Evolutionary conservation across 805 yeast genomes (phyloP), one percentile per base, ranked within the genome.

Genomic region (Wickerhamiella galacta): DNA sequence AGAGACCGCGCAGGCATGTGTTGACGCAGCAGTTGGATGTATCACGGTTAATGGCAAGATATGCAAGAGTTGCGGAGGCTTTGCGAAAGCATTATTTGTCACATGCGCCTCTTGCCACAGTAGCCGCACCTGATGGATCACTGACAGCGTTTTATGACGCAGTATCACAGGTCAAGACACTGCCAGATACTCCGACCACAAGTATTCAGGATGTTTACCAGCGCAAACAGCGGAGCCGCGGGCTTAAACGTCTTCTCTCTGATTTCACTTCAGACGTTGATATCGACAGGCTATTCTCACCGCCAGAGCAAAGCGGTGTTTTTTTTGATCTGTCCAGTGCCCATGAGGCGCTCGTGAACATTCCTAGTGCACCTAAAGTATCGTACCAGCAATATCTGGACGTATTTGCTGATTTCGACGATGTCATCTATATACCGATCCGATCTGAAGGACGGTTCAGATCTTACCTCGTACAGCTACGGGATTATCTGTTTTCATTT

Each of bases 11-110:
- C 12, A 61, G 68, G 39, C 75, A 75, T 36, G 57, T 72, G 0
- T 41, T 70, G 1, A 38, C 69, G 15, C 85, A 75, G 43, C 72
- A 74, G 44, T 80, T 75, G 51, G 94, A 83, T 48, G 61, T 78
- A 6, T 56, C 57, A 14, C 41, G 49, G 26, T 67, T 83, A 33
- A 42, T 66, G 3, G 54, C 61, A 6, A 64, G 68, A 33, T 71
- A 68, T n/a, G n/a, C n/a, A n/a, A n/a, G 18, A 8, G 16, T 3
- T 15, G 21, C 3, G 28, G 31, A 2, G 14, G 15, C 22, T 16
- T 11, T 10, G 17, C n/a, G n/a, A n/a, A n/a, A n/a, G n/a, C n/a
- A n/a, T n/a, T n/a, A n/a, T n/a, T n/a, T n/a, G n/a, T n/a, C n/a
- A n/a, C n/a, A n/a, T n/a, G n/a, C n/a, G n/a, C n/a, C n/a, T n/a